Conservation (phyloP, 2,329 filamentous ascomycete genomes). For the Microdochium trichocladiopsis region DNA sequence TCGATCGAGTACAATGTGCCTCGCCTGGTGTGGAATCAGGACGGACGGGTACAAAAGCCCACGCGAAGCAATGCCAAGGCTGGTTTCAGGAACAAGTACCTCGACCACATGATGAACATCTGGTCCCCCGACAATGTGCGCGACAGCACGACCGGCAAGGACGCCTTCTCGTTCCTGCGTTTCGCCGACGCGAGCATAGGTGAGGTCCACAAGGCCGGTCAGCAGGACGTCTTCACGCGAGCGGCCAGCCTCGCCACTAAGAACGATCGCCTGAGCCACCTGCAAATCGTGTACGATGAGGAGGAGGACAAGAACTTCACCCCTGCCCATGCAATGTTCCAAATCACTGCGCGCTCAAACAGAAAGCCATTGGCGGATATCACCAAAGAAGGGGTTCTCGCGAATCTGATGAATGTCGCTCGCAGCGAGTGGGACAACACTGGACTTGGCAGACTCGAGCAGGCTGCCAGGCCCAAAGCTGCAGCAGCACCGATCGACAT, state of each 20-base stretch:
- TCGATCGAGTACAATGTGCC: conserved; percentile 80
- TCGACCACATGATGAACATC: conserved; percentile 81
- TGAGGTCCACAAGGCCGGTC: conserved; percentile 66
- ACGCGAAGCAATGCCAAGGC: conserved; percentile 67
- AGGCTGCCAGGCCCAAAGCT: conserved; percentile 70
- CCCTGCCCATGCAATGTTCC: conserved; percentile 72
- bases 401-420: conserved; percentile 73
- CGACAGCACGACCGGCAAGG: conserved; percentile 50
- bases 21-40: conserved; percentile 72
- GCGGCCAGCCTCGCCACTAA: conserved; percentile 53
- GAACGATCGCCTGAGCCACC: conserved; percentile 53
- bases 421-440: conserved; percentile 56
- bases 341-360: conserved; percentile 66
- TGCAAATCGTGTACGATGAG: conserved; percentile 67
- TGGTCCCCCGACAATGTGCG: conserved; percentile 77
- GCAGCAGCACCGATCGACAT: conserved; percentile 83
- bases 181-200: conserved; percentile 72
- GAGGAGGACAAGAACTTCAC: conserved; percentile 54
- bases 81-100: conserved; percentile 72
- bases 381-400: conserved; percentile 65
- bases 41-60: conserved; percentile 67
- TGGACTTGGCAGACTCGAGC: conserved; percentile 72
- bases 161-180: conserved; percentile 81
- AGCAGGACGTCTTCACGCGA: conserved; percentile 65
- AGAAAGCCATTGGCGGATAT: conserved; percentile 61